Evolutionary conservation across 2,329 filamentous ascomycete species (phyloP).

Genomic region (Colletotrichum navitas): DNA sequence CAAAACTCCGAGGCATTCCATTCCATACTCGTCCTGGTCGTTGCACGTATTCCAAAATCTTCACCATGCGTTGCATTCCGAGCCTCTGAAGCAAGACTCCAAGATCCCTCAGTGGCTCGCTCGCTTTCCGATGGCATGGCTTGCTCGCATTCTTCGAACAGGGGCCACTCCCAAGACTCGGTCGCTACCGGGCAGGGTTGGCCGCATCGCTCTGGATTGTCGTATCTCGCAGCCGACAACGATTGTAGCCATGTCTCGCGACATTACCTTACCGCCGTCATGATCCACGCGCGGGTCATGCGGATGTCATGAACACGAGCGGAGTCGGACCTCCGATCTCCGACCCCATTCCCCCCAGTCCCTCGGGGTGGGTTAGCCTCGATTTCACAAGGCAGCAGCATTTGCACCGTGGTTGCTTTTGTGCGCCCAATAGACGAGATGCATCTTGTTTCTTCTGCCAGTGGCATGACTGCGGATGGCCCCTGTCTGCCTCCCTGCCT

Average conservation of each 20-base stretch:
- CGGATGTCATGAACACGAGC: conserved; percentile 10
- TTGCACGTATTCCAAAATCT: background rate
- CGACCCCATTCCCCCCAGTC: too few species aligned
- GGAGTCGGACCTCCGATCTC: background rate
- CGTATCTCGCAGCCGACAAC: conserved; percentile 10
- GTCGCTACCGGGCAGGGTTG: conserved; percentile 4
- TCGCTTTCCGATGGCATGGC: background rate
- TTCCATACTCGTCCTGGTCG: background rate
- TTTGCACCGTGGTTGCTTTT: conserved; percentile 26
- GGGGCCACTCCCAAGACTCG: background rate
- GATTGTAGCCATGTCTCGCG: conserved; percentile 15
- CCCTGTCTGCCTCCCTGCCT: background rate
- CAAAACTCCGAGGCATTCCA: background rate
- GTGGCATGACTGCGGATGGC: conserved; percentile 1
- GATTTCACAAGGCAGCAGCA: conserved; percentile 24
- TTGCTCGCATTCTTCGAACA: conserved; percentile 1
- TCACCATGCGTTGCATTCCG: too few species aligned
- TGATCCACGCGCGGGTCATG: conserved; percentile 26
- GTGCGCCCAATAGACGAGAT: conserved; percentile 34
- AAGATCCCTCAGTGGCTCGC: background rate
- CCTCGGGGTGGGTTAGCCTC: background rate
- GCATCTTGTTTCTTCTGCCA: conserved; percentile 2
- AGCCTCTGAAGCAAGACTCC: background rate
- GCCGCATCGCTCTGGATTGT: background rate
- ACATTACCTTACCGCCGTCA: background rate